Conservation (phyloP, 164 flowering plant species). For the Vitis riparia region DNA sequence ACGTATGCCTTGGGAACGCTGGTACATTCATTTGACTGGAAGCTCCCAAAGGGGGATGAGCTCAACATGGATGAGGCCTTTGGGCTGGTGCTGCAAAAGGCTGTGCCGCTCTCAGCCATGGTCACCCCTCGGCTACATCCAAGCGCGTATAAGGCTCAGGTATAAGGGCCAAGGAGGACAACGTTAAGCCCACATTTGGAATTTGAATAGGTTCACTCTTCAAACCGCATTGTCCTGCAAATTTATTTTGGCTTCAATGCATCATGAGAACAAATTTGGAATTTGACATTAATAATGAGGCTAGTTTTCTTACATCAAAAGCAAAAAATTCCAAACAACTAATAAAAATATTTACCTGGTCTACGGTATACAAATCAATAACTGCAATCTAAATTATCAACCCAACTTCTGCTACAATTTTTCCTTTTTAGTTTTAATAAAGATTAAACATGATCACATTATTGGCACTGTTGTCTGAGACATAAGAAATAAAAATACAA, state of each 20-base stretch:
- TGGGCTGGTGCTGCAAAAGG: slow-evolving; percentile 33
- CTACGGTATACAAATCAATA: slow-evolving; percentile 9
- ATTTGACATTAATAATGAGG: neutral
- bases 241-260: no score
- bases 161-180: no score
- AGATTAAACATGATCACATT: slow-evolving; percentile 16
- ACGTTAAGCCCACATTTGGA: no score
- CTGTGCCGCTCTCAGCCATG: slow-evolving; percentile 14
- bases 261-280: neutral
- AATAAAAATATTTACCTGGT: neutral
- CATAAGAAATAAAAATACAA: slow-evolving; percentile 7
- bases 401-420: neutral
- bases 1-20: slow-evolving; percentile 27
- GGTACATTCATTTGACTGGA: slow-evolving; percentile 37
- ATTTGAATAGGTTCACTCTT: no score
- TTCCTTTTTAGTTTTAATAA: slow-evolving; percentile 6
- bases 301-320: neutral
- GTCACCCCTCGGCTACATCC: slow-evolving; percentile 19
- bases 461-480: slow-evolving; percentile 12
- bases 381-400: slow-evolving; percentile 12
- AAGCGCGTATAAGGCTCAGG: neutral
- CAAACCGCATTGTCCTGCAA: no score
- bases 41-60: slow-evolving; percentile 22
- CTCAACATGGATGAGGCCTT: slow-evolving; percentile 35
- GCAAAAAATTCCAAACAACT: neutral